phyloP scores from a whole-genome alignment of 495 filamentous ascomycete genomes.

The Penicillium alfredii region DNA sequence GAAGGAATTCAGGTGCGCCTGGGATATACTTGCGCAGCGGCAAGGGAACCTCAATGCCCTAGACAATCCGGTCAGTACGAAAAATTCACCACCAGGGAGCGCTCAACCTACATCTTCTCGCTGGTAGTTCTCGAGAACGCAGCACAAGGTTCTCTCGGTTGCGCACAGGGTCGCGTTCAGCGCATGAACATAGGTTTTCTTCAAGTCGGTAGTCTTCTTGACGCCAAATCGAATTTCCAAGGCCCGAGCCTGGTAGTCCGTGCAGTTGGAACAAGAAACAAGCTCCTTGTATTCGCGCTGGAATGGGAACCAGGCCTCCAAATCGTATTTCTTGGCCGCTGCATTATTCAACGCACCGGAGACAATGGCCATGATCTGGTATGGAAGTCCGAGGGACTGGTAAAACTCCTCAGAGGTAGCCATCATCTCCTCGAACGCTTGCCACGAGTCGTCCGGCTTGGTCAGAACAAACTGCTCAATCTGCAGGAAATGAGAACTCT shows the following conservation, averaged over 20 bases:
- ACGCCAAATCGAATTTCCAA: conserved; percentile 79
- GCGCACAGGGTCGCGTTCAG: conserved; percentile 90
- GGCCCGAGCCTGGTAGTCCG: conserved; percentile 86
- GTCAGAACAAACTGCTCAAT: conserved; percentile 93
- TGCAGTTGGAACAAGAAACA: conserved; percentile 93
- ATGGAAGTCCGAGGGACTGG: conserved; percentile 79
- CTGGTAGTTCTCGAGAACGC: conserved; percentile 94
- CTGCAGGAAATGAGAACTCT: conserved; percentile 29
- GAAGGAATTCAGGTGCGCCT: conserved; percentile 78
- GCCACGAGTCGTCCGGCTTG: conserved; percentile 92
- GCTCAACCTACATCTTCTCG: conserved; percentile 60
- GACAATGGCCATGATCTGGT: conserved; percentile 87
- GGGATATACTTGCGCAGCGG: conserved; percentile 88
- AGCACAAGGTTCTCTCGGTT: conserved; percentile 90
- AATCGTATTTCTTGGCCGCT: conserved; percentile 89
- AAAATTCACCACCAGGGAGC: neutral
- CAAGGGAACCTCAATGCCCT: conserved; percentile 83
- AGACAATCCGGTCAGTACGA: conserved; percentile 6
- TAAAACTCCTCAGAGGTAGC: conserved; percentile 88
- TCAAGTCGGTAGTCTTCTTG: conserved; percentile 70
- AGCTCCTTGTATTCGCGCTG: conserved; percentile 96
- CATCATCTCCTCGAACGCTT: conserved; percentile 91
- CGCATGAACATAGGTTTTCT: conserved; percentile 91
- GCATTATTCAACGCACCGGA: conserved; percentile 93
- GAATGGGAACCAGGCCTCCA: conserved; percentile 97